Evolutionary conservation across 2,329 filamentous ascomycete genomes (phyloP), one percentile per base, ranked within the genome.

Genomic region (Chaetomium globosum): DNA sequence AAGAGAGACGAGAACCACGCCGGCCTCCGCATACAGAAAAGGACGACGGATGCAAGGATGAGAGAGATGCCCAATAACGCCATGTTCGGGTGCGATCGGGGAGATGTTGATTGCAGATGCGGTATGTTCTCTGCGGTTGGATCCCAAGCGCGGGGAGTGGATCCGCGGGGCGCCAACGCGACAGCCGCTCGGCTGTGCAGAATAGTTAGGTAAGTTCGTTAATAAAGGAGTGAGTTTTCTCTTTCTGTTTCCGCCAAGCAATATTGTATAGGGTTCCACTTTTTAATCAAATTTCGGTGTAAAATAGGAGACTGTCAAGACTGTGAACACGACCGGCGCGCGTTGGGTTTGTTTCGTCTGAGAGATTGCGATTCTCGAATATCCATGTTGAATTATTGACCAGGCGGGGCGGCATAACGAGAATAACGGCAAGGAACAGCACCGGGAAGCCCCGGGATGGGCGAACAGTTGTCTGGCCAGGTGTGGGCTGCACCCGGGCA

Each of bases 1-100:
- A 80, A 70, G 48, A 82, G 75, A 12, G 74, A 75, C 69, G 79
- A 78, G 56, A 85, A 75, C 76, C 84, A 82, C 54, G 80, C 76
- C 58, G 82, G 83, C 63, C 82, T 82, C 49, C 81, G 81, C 67
- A 88, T 79, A 71, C 83, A 77, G 68, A 88, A 75, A 71, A 83
- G 84, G 54, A 88, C 80, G 63, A 88, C 77, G 0, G 86, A 86
- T 52, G 83, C 86, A 68, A 89, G 74, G 71, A 89, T 79, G 68
- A 89, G 78, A n/a, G 86, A 86, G 68, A 88, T 76, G 68, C 85
- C 86, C 67, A 89, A 71, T 71, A 87, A 74, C 68, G 79, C 83
- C 85, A 88, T 88, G 63, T 71, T 71, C 54, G 48, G 65, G 57
- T 56, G 53, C 62, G 36, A 46, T 65, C 58, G 58, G 59, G 63